Evolutionary conservation across 805 yeast species (phyloP).

Genomic region (Phaffomyces thermotolerans): DNA sequence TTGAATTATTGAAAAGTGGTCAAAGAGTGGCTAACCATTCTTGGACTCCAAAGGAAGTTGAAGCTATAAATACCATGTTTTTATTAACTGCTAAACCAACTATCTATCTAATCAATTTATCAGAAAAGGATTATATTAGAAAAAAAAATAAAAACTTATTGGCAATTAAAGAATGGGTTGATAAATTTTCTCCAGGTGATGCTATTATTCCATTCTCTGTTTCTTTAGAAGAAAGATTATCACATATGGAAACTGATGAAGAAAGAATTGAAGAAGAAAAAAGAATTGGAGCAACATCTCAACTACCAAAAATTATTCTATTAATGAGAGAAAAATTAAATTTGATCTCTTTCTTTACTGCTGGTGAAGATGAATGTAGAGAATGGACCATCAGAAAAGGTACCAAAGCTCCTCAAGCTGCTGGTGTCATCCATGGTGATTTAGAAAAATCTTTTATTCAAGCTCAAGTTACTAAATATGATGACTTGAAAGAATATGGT

Average conservation of each 20-base stretch:
- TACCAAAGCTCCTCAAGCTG: slow-evolving; percentile 96
- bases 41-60: slow-evolving; percentile 91
- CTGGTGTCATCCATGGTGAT: slow-evolving; percentile 96
- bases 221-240: slow-evolving; percentile 83
- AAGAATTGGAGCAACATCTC: slow-evolving; percentile 64
- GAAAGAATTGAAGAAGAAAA: slow-evolving; percentile 74
- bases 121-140: slow-evolving; percentile 81
- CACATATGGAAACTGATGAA: slow-evolving; percentile 78
- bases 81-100: slow-evolving; percentile 93
- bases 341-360: slow-evolving; percentile 89
- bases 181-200: slow-evolving; percentile 80
- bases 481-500: slow-evolving; percentile 64
- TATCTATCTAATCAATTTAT: slow-evolving; percentile 83
- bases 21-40: slow-evolving; percentile 79
- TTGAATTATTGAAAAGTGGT: slow-evolving; percentile 72
- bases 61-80: slow-evolving; percentile 76
- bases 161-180: slow-evolving; percentile 87
- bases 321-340: slow-evolving; percentile 83
- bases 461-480: slow-evolving; percentile 86
- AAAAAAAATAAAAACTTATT: slow-evolving; percentile 82
- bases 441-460: slow-evolving; percentile 90
- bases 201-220: slow-evolving; percentile 90
- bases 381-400: slow-evolving; percentile 96
- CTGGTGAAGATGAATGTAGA: slow-evolving; percentile 94
- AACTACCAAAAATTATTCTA: slow-evolving; percentile 78